Conservation (phyloP, 805 yeast species). For the Starmerella apis region DNA sequence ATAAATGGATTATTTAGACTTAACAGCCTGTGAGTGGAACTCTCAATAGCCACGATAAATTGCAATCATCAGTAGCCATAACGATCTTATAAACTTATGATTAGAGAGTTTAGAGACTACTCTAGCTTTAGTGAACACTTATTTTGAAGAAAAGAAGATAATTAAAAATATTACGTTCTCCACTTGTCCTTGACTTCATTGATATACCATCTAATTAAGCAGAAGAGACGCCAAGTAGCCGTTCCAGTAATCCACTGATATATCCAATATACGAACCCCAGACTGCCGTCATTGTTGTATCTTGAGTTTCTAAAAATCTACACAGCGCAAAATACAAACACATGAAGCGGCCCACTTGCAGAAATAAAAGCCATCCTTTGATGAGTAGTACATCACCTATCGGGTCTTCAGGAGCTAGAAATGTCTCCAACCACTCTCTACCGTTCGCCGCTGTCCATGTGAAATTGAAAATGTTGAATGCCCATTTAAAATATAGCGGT, state of each 20-base stretch:
- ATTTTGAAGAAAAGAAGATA: too few relatives aligned
- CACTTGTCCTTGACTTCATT: too few relatives aligned
- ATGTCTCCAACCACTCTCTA: constrained; percentile 8
- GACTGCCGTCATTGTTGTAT: not conserved
- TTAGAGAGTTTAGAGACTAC: too few relatives aligned
- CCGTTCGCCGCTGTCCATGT: not conserved
- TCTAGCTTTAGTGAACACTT: too few relatives aligned
- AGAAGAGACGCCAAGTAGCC: not conserved
- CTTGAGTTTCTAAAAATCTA: not conserved
- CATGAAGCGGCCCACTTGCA: constrained; percentile 3
- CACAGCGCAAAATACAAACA: not conserved
- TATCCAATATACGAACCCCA: not conserved
- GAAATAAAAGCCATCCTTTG: not conserved
- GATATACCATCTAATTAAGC: too few relatives aligned
- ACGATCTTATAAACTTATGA: too few relatives aligned
- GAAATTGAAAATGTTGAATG: not conserved
- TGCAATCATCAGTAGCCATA: too few relatives aligned
- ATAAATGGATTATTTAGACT: too few relatives aligned
- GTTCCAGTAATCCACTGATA: not conserved
- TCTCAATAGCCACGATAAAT: too few relatives aligned
- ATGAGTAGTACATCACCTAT: constrained; percentile 5
- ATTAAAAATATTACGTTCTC: too few relatives aligned
- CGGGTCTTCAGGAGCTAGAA: constrained; percentile 5
- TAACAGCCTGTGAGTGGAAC: too few relatives aligned
- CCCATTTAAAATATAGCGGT: constrained; percentile 4